A percentile compares a stretch with the other conserved stretches of the same genome.
These are phyloP conservation scores for Talaromyces islandicus DNA, from an alignment of 2,329 filamentous ascomycete species.

Conservation along the genomic window DNA sequence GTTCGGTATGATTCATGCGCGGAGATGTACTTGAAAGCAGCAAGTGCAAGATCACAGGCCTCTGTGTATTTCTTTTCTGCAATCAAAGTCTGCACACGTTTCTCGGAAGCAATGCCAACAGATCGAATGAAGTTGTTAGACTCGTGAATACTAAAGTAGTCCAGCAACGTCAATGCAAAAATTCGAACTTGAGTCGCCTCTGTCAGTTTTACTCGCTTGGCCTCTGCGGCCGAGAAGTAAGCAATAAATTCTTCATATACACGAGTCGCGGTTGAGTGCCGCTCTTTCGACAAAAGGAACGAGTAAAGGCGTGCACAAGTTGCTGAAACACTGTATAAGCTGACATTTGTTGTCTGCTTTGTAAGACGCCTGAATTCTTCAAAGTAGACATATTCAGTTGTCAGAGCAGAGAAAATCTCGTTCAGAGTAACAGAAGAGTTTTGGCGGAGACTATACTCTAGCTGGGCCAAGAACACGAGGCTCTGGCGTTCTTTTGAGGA, in stretches of 20 bases:
- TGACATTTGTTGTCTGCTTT: slow-evolving; percentile 27
- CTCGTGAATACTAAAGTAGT: slow-evolving; percentile 29
- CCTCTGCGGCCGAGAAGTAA: slow-evolving; percentile 29
- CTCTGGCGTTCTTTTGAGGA: slow-evolving; percentile 28
- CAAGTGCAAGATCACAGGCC: slow-evolving; percentile 28
- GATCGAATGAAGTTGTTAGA: slow-evolving; percentile 31
- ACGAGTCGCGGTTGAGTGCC: slow-evolving; percentile 17
- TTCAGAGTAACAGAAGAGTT: slow-evolving; percentile 28
- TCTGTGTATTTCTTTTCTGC: slow-evolving; percentile 22
- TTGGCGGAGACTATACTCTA: slow-evolving; percentile 35
- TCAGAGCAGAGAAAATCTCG: slow-evolving; percentile 39
- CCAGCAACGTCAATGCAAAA: slow-evolving; percentile 25
- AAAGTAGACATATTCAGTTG: slow-evolving; percentile 38
- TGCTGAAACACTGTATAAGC: slow-evolving; percentile 30
- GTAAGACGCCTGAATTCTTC: slow-evolving; percentile 33
- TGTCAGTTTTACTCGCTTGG: slow-evolving; percentile 22
- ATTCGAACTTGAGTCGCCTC: slow-evolving; percentile 24
- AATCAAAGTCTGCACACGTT: slow-evolving; percentile 22
- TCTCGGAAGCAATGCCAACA: slow-evolving; percentile 29
- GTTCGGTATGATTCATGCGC: slow-evolving; percentile 25
- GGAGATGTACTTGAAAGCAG: slow-evolving; percentile 28
- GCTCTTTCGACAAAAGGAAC: slow-evolving; percentile 22
- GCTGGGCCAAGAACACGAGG: slow-evolving; percentile 41
- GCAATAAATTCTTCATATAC: slow-evolving; percentile 25
- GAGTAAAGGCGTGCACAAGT: slow-evolving; percentile 29